phyloP scores from a whole-genome alignment of 768 basidiomycete species.

The Lentinula boryana region DNA sequence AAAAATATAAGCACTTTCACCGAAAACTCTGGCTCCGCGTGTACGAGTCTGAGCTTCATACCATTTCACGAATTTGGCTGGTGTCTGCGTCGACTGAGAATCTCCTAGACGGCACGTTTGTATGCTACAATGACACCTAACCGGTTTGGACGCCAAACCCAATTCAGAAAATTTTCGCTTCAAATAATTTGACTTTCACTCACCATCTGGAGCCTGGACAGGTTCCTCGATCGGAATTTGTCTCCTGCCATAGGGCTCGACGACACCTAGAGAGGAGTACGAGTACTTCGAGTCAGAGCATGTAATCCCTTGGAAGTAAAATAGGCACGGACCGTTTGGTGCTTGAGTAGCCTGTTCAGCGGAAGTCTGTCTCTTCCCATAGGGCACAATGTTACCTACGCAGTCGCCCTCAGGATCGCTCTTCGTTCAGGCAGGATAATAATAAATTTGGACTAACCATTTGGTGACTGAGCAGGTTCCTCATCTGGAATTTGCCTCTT shows the following conservation, averaged over 20 bases:
- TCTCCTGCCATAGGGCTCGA: slow-evolving; percentile 17
- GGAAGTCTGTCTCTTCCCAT: slow-evolving; percentile 7
- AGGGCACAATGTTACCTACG: slow-evolving; percentile 14
- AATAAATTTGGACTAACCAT: slow-evolving; percentile 21
- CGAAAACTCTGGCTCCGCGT: too few species aligned
- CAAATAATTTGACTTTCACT: not conserved
- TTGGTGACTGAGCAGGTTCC: slow-evolving; percentile 11
- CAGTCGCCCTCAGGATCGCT: too few species aligned
- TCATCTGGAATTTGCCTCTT: not conserved
- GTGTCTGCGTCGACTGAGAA: too few species aligned
- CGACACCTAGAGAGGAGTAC: not conserved
- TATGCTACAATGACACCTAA: too few species aligned
- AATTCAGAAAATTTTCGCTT: too few species aligned
- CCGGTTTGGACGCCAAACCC: too few species aligned
- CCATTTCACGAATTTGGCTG: too few species aligned
- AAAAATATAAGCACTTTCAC: too few species aligned
- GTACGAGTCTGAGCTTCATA: too few species aligned
- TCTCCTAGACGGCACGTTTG: too few species aligned
- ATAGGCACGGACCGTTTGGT: slow-evolving; percentile 23
- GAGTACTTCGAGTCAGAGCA: not conserved
- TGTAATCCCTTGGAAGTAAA: slow-evolving; percentile 5
- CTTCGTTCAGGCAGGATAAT: too few species aligned
- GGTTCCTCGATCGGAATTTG: not conserved
- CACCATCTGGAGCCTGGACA: not conserved
- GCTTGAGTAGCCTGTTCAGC: slow-evolving; percentile 6